Conservation (phyloP, 805 yeast species). For the Pichia cabralensis region DNA sequence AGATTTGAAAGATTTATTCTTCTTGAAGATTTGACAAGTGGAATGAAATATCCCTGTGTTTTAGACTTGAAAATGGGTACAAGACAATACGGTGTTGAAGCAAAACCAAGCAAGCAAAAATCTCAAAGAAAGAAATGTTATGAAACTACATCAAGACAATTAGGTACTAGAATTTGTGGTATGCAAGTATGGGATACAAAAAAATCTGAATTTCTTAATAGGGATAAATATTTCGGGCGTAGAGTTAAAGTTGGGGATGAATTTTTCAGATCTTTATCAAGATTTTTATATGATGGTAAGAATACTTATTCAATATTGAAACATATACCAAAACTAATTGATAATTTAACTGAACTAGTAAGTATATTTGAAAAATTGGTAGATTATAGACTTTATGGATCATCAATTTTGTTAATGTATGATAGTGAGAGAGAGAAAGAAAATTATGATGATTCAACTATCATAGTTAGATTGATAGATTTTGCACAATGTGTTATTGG, state of each 20-base stretch:
- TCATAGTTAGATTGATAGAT: slow-evolving; percentile 72
- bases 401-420: slow-evolving; percentile 79
- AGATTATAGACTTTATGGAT: slow-evolving; percentile 87
- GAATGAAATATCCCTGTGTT: slow-evolving; percentile 80
- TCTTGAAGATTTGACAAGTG: slow-evolving; percentile 82
- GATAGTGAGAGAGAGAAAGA: slow-evolving; percentile 44
- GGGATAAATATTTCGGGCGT: slow-evolving; percentile 92
- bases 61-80: slow-evolving; percentile 97
- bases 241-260: slow-evolving; percentile 58
- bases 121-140: slow-evolving; percentile 80
- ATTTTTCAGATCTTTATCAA: slow-evolving; percentile 62
- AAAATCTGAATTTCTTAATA: slow-evolving; percentile 41
- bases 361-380: slow-evolving; percentile 42
- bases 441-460: slow-evolving; percentile 12
- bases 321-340: slow-evolving; percentile 59
- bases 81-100: slow-evolving; percentile 95
- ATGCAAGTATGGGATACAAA: slow-evolving; percentile 69
- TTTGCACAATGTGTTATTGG: slow-evolving; percentile 88
- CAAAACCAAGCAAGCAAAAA: slow-evolving; percentile 53
- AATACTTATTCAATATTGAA: slow-evolving; percentile 45
- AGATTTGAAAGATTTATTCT: slow-evolving; percentile 73
- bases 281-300: slow-evolving; percentile 74
- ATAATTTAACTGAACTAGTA: slow-evolving; percentile 49
- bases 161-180: slow-evolving; percentile 94
- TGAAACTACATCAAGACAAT: slow-evolving; percentile 63